phyloP scores from a whole-genome alignment of 1,284 basidiomycete species.

The Pseudozyma flocculosa region DNA sequence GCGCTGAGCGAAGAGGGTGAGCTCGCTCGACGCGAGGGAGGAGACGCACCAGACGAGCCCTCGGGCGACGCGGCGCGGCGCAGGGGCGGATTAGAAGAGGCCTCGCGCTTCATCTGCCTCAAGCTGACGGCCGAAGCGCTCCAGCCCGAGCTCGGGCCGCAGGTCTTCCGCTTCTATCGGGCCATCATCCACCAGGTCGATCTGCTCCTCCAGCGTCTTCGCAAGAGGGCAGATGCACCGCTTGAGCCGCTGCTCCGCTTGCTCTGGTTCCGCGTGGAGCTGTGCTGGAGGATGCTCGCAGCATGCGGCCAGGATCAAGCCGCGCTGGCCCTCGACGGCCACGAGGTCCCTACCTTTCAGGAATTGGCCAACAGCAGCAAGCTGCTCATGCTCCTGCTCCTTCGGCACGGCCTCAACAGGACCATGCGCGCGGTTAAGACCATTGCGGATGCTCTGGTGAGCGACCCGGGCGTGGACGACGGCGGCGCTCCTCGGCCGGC shows the following conservation, averaged over 20 bases:
- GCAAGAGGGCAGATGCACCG: slow-evolving; percentile 10
- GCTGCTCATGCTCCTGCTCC: slow-evolving; percentile 38
- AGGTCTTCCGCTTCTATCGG: slow-evolving; percentile 17
- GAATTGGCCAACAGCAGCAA: slow-evolving; percentile 17
- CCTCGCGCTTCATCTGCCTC: neutral
- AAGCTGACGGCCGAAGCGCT: no score
- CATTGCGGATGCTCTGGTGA: slow-evolving; percentile 6
- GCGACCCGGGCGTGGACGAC: no score
- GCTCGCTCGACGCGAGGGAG: no score
- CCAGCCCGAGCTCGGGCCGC: no score
- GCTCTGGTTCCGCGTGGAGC: slow-evolving; percentile 44
- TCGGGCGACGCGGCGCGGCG: no score
- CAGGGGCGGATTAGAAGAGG: neutral
- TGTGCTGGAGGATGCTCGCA: slow-evolving; percentile 37
- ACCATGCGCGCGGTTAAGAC: slow-evolving; percentile 17
- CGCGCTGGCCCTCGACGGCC: neutral
- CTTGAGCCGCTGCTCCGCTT: slow-evolving; percentile 15
- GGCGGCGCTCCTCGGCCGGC: neutral
- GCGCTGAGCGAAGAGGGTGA: no score
- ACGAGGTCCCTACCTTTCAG: slow-evolving; percentile 13
- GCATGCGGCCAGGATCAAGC: slow-evolving; percentile 43
- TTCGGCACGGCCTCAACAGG: slow-evolving; percentile 42
- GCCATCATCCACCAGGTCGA: slow-evolving; percentile 14
- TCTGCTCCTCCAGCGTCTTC: slow-evolving; percentile 12
- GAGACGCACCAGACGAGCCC: no score